These are phyloP conservation scores for Aspergillus tanneri DNA, from an alignment of 2,329 filamentous ascomycete species.

Conservation along the genomic window DNA sequence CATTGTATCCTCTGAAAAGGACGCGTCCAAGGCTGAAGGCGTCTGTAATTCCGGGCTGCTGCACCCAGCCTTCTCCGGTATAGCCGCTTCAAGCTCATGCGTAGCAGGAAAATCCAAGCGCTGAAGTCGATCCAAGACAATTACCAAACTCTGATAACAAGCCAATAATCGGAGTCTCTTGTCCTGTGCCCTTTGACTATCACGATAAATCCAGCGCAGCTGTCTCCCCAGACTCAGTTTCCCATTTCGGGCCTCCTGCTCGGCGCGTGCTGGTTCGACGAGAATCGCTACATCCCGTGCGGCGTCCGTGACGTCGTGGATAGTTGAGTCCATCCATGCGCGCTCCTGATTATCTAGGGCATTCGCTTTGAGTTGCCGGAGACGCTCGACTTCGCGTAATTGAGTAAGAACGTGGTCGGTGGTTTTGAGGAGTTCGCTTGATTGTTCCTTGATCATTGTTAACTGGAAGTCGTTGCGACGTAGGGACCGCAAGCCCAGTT, in stretches of 20 bases:
- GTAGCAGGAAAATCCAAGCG: too few species aligned
- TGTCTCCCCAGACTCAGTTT: constrained; percentile 15
- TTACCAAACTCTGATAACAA: constrained; percentile 20
- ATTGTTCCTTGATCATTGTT: too few species aligned
- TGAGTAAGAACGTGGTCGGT: constrained; percentile 17
- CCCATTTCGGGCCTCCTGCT: constrained; percentile 19
- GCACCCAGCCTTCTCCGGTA: too few species aligned
- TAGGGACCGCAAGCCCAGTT: too few species aligned
- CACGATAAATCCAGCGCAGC: constrained; percentile 22
- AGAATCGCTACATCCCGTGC: constrained; percentile 29
- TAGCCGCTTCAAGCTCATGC: too few species aligned
- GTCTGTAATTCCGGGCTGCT: too few species aligned
- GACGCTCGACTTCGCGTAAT: constrained; percentile 19
- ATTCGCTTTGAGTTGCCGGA: constrained; percentile 12
- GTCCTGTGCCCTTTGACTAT: constrained; percentile 16
- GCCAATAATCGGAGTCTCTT: constrained; percentile 18
- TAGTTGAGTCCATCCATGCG: constrained; percentile 26
- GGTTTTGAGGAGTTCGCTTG: constrained; percentile 13
- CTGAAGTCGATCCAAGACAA: constrained; percentile 19
- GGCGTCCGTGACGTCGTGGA: constrained; percentile 36
- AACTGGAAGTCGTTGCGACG: too few species aligned
- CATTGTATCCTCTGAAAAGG: too few species aligned
- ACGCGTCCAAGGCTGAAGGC: too few species aligned
- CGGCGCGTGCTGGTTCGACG: constrained; percentile 21
- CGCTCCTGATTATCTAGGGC: constrained; percentile 14